These are phyloP conservation scores for Cercospora sesami DNA, from an alignment of 2,329 filamentous ascomycete species.

Conservation along the genomic window DNA sequence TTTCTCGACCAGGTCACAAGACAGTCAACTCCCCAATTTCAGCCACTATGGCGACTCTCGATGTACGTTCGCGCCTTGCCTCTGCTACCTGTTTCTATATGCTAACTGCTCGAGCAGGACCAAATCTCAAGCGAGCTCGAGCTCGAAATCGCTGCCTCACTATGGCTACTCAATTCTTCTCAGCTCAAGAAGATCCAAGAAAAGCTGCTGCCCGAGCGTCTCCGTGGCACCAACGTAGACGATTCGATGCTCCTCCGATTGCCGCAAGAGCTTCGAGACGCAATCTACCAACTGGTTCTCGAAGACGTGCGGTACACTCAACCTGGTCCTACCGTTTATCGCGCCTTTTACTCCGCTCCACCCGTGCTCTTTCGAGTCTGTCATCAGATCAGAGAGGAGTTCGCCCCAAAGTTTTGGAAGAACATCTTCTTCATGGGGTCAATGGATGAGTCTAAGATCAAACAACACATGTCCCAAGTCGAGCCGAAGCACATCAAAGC, in stretches of 20 bases:
- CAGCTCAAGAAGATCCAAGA: neutral
- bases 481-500: neutral
- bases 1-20: neutral
- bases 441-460: neutral
- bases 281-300: neutral
- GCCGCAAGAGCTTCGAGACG: neutral
- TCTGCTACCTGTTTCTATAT: neutral
- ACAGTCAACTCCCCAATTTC: neutral
- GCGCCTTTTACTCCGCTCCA: neutral
- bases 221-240: neutral
- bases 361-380: neutral
- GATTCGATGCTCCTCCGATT: neutral
- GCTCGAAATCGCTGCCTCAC: neutral
- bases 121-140: too few species aligned
- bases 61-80: neutral
- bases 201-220: neutral
- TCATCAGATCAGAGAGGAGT: neutral
- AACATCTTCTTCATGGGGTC: neutral
- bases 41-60: neutral
- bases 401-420: neutral
- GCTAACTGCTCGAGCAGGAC: neutral
- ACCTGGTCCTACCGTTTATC: too few species aligned
- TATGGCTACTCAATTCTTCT: neutral
- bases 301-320: neutral
- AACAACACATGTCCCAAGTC: neutral